Base-by-base conservation (phyloP, 495 filamentous ascomycete genomes). In the Poronia punctata region DNA sequence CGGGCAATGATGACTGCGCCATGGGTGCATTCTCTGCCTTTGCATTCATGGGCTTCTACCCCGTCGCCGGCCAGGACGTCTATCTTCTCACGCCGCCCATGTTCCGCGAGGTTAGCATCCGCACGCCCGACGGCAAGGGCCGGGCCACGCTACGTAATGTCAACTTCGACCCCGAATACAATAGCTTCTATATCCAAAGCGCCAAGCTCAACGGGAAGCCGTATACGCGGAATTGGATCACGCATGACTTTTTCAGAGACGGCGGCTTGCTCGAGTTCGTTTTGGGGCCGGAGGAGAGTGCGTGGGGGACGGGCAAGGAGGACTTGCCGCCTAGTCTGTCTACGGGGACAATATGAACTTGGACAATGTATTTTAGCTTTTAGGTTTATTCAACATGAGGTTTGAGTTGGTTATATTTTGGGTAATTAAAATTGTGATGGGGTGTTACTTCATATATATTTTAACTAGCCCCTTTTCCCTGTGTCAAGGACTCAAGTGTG, bases 1-100 rank as follows among this genome's bases (percentile, higher is more conserved):
- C 83, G 2, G 83, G 82, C 0, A 86, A 86, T 56, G 82, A 87
- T 43, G 82, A 86, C 57, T 79, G 77, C 36, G 81, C 83, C 12
- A 84, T 86, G 81, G 84, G 82, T 7, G 76, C 81, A 2, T 87
- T 86, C 45, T 66, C 73, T 4, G 77, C 77, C 0, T 75, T 86
- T 24, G 74, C 73, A 24, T 80, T 83, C 71, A 75, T 84, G 57
- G 84, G 84, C 0, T 68, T 86, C 2, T 88, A 82, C 56, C 84
- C 84, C 1, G 78, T 83, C 3, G 79, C 81, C 0, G 84, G 83
- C 4, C 82, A 86, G 57, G 68, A 86, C 40, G 81, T 86, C 0
- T 87, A 87, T 43, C 62, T 88, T 5, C 77, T 87, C 12, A 80
- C 68, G 15, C 61, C 78, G 5, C 79, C 80, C 0, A 72, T 80